phyloP scores from a whole-genome alignment of 805 yeast genomes.

The Saccharomycopsis sp. region DNA sequence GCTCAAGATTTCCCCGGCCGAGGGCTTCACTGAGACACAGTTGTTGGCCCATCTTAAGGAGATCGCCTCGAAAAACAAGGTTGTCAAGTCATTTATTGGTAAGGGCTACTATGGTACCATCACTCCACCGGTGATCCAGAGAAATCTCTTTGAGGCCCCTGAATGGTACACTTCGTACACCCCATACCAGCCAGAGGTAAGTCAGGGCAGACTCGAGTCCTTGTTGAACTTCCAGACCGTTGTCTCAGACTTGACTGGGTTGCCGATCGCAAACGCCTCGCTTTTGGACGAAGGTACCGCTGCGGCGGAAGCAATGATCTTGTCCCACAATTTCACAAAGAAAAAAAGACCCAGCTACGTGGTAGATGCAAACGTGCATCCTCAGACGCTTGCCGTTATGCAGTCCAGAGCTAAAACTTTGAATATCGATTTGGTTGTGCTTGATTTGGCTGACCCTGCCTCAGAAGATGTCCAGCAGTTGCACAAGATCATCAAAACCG shows the following conservation, averaged over 20 bases:
- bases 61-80: conserved; percentile 70
- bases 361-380: conserved; percentile 71
- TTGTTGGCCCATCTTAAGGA: conserved; percentile 61
- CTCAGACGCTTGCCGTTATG: conserved; percentile 79
- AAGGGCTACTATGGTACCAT: conserved; percentile 91
- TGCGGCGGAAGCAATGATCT: conserved; percentile 93
- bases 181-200: conserved; percentile 96
- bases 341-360: conserved; percentile 65
- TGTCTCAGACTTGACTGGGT: conserved; percentile 82
- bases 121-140: conserved; percentile 86
- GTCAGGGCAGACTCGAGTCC: conserved; percentile 92
- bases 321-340: conserved; percentile 61
- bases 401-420: conserved; percentile 72
- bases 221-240: conserved; percentile 91
- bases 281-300: conserved; percentile 95
- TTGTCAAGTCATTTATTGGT: conserved; percentile 76
- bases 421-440: conserved; percentile 53
- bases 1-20: conserved; percentile 55
- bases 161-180: conserved; percentile 99
- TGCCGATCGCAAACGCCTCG: conserved; percentile 93
- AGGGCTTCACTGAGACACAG: conserved; percentile 78
- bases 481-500: conserved; percentile 30
- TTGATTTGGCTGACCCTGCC: conserved; percentile 45
- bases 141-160: conserved; percentile 88
- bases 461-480: conserved; percentile 34